Base-by-base conservation (phyloP, 768 basidiomycete genomes). In the Tricholoma matsutake region DNA sequence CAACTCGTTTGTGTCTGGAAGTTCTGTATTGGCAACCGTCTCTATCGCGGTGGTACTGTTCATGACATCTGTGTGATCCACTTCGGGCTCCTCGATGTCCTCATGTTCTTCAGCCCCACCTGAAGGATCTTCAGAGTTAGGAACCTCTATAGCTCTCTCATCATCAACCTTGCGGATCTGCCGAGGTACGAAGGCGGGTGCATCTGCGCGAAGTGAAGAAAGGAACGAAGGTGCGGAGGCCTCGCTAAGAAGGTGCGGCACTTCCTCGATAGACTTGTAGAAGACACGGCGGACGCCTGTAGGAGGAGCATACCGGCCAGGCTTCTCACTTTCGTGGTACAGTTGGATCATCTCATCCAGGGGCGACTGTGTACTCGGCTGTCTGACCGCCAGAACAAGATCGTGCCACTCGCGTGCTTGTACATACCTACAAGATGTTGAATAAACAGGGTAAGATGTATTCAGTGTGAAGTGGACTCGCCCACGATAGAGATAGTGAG, bases 291-390 rank as follows among this genome's bases (percentile, higher is more conserved):
- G 59, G 10, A 69, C 62, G 8, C 59, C 59, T 16, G 6, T 18
- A 20, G 47, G 16, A 0, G 55, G 20, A 14, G 22, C 31, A 2
- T 11, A 14, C 28, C 51, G 31, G 4, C 54, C 34, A 16, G 57
- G 28, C 13, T 25, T 52, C 34, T 56, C 65, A 7, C 63, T 62
- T 41, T 68, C 61, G 6, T 65, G 63, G 2, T 65, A 60, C 4
- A 74, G 55, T 53, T 74, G 64, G 35, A 73, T 35, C 61, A 74
- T 61, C 37, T 71, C 68, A 56, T 75, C 73, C n/a, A 65, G 56
- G 5, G 65, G 53, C 7, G 62, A 59, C 7, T 61, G 56, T 6
- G 32, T 60, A 2, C 59, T 55, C 8, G 67, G 66, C 8, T 55
- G 54, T 7, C 63, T 69, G 7, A 75, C 61, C 14, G 66, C 67